Evolutionary conservation across 2,329 filamentous ascomycete genomes (phyloP).

Genomic region (Aspergillus sclerotialis): DNA sequence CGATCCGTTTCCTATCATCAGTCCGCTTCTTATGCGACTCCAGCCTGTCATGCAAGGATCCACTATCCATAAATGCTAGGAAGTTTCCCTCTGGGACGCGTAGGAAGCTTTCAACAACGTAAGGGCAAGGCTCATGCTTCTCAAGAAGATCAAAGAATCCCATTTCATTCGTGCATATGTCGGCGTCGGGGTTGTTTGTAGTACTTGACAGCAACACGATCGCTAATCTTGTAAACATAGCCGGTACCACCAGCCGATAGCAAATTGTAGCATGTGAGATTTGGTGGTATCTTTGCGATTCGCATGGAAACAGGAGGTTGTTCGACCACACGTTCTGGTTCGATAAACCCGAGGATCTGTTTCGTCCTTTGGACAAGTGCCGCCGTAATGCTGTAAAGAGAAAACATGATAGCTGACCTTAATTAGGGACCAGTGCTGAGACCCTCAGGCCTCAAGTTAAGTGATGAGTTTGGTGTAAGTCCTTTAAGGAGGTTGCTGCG

Average conservation of each 20-base stretch:
- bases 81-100: slow-evolving; percentile 4
- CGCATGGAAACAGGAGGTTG: neutral
- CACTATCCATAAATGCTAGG: slow-evolving; percentile 3
- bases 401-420: too few species aligned
- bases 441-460: too few species aligned
- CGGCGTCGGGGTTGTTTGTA: slow-evolving; percentile 1
- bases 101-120: slow-evolving; percentile 7
- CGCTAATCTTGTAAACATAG: slow-evolving; percentile 4
- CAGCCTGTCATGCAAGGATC: slow-evolving; percentile 3
- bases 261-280: slow-evolving; percentile 3
- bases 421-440: too few species aligned
- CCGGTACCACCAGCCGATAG: slow-evolving; percentile 3
- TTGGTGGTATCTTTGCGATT: slow-evolving; percentile 3
- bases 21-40: slow-evolving; percentile 2
- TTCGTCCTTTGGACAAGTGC: too few species aligned
- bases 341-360: too few species aligned
- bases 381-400: too few species aligned
- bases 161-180: slow-evolving; percentile 4
- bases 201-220: slow-evolving; percentile 4
- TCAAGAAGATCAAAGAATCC: slow-evolving; percentile 5
- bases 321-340: too few species aligned
- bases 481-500: too few species aligned
- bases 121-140: slow-evolving; percentile 6
- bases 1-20: neutral
- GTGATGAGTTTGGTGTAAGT: too few species aligned